Evolutionary conservation across 305 asterid genomes (phyloP).

Genomic region (Rubia balearica): DNA sequence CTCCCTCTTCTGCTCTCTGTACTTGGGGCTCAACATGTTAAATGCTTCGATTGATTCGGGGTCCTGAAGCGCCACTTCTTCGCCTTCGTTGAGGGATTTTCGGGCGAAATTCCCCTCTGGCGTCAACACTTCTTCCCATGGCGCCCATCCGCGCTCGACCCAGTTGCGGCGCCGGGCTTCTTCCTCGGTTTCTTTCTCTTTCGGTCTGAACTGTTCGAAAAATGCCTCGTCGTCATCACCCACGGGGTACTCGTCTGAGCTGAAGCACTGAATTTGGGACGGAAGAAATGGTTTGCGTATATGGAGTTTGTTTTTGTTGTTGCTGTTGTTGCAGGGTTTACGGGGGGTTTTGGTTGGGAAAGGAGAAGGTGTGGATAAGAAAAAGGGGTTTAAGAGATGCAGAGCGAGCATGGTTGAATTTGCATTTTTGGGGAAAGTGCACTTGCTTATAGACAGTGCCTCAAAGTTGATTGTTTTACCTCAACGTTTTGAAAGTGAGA

Average conservation of each 20-base stretch:
- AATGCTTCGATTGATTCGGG: conserved; percentile 89
- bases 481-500: no score
- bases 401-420: conserved; percentile 37
- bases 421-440: no score
- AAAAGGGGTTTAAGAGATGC: conserved; percentile 31
- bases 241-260: conserved; percentile 78
- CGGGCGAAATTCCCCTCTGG: conserved; percentile 88
- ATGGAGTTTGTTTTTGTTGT: conserved; percentile 19
- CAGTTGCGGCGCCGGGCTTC: conserved; percentile 81
- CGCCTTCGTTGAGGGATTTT: conserved; percentile 87
- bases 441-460: no score
- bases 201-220: conserved; percentile 62
- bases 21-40: conserved; percentile 65
- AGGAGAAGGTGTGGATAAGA: conserved; percentile 32
- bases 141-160: conserved; percentile 96
- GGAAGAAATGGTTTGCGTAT: conserved; percentile 19
- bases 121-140: conserved; percentile 92
- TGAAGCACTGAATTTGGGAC: conserved; percentile 24
- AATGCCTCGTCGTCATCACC: conserved; percentile 72
- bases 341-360: conserved; percentile 50
- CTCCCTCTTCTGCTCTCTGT: conserved; percentile 47
- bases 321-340: conserved; percentile 41
- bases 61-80: conserved; percentile 74
- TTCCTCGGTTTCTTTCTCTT: conserved; percentile 78
- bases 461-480: no score